phyloP scores from a whole-genome alignment of 371 early-diverging fungal genomes.

The Actinomucor elegans region DNA sequence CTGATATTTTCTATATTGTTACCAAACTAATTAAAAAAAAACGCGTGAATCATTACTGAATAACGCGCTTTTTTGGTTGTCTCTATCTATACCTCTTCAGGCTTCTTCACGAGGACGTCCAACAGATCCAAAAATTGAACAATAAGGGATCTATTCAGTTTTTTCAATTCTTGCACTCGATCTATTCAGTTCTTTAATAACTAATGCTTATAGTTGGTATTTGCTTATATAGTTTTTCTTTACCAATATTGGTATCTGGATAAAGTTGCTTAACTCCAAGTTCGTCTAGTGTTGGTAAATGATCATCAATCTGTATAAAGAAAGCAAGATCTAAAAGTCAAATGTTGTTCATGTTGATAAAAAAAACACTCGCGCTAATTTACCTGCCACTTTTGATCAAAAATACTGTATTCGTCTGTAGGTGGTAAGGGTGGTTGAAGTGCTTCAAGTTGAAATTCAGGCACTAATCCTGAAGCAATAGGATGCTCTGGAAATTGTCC shows the following conservation, averaged over 20 bases:
- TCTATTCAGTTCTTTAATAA: slow-evolving; percentile 36
- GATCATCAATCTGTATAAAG: slow-evolving; percentile 54
- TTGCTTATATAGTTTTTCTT: background rate
- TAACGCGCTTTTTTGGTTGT: background rate
- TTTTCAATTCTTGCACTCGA: slow-evolving; percentile 71
- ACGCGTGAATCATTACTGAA: background rate
- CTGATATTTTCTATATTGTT: slow-evolving; percentile 63
- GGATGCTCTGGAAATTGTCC: slow-evolving; percentile 25
- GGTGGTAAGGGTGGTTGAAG: slow-evolving; percentile 65
- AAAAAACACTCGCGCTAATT: too few species aligned
- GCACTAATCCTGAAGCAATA: slow-evolving; percentile 36
- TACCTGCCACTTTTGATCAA: slow-evolving; percentile 76
- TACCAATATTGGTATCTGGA: slow-evolving; percentile 55
- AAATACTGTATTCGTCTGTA: slow-evolving; percentile 62
- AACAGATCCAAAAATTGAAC: slow-evolving; percentile 70
- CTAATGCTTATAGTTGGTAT: background rate
- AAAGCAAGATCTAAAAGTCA: too few species aligned
- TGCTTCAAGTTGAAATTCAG: slow-evolving; percentile 44
- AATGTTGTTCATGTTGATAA: too few species aligned
- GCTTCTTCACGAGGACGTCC: slow-evolving; percentile 55
- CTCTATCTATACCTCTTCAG: slow-evolving; percentile 43
- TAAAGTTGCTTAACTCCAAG: slow-evolving; percentile 68
- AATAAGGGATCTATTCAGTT: slow-evolving; percentile 69
- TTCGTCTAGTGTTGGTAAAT: slow-evolving; percentile 61
- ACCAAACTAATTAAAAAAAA: slow-evolving; percentile 43